A percentile compares a stretch with the other conserved stretches of the same genome.
Evolutionary conservation across 805 yeast genomes (phyloP).

Genomic region (Kuraishia molischiana): DNA sequence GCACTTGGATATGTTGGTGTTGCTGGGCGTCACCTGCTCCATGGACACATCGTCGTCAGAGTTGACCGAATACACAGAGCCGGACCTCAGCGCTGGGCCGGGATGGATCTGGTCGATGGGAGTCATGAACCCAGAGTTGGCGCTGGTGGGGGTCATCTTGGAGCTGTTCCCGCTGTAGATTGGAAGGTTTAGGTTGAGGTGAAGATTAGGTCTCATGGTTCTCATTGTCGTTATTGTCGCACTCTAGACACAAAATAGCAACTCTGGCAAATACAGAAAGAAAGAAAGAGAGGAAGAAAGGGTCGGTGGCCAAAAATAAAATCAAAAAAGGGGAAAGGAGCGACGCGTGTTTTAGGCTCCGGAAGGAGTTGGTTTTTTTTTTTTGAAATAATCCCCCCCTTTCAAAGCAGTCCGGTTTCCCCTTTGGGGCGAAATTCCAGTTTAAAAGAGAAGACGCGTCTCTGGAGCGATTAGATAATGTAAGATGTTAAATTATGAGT

Average conservation of each 20-base stretch:
- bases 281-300: too few relatives aligned
- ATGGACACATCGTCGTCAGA: slow-evolving; percentile 10
- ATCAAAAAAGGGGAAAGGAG: not conserved
- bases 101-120: slow-evolving; percentile 8
- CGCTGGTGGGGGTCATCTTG: too few relatives aligned
- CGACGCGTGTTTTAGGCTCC: not conserved
- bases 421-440: too few relatives aligned
- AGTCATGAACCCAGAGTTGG: slow-evolving; percentile 6
- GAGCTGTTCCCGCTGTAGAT: not conserved
- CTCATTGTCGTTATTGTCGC: slow-evolving; percentile 7
- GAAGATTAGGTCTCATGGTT: slow-evolving; percentile 9
- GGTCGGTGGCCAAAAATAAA: not conserved
- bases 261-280: not conserved
- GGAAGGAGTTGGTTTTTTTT: not conserved
- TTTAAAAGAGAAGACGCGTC: too few relatives aligned
- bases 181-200: slow-evolving; percentile 4
- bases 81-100: slow-evolving; percentile 5
- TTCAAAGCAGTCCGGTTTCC: too few relatives aligned
- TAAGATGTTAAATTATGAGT: too few relatives aligned
- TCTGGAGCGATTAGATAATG: too few relatives aligned
- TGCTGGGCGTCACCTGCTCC: slow-evolving; percentile 3
- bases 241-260: too few relatives aligned
- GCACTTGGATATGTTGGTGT: not conserved
- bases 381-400: too few relatives aligned
- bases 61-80: slow-evolving; percentile 7